Percentiles rank a stretch among this genome's conserved stretches.
Evolutionary conservation across 495 filamentous ascomycete species (phyloP).

Genomic region (Amphirosellinia nigrospora): DNA sequence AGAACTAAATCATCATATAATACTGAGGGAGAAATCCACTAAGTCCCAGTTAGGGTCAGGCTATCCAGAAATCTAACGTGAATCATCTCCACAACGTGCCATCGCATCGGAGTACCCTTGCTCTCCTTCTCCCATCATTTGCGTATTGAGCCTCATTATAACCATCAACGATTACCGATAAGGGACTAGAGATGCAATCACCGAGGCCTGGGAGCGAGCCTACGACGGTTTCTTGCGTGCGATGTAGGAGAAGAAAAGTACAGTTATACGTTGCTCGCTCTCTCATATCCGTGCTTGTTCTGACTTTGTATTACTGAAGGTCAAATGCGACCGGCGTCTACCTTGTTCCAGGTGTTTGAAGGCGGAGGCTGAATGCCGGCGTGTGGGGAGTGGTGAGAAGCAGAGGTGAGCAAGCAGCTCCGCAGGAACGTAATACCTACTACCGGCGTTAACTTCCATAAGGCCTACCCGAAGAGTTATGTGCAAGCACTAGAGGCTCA

Average conservation of each 20-base stretch:
- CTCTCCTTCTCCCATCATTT: not conserved
- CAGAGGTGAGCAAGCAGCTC: constrained; percentile 24
- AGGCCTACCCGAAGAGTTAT: constrained; percentile 38
- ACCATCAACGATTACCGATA: not conserved
- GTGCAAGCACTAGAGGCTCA: constrained; percentile 41
- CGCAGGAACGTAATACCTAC: not conserved
- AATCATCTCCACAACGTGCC: constrained; percentile 10
- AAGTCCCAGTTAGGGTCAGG: not conserved
- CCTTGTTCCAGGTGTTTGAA: constrained; percentile 38
- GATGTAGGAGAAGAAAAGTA: constrained; percentile 32
- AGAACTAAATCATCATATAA: not conserved
- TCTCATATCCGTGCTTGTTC: not conserved
- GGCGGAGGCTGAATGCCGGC: constrained; percentile 36
- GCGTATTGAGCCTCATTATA: not conserved
- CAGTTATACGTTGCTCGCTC: constrained; percentile 29
- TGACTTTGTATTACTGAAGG: constrained; percentile 24
- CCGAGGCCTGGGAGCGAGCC: constrained; percentile 11
- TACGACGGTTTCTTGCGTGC: constrained; percentile 22
- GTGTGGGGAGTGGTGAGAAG: constrained; percentile 37
- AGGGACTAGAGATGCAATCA: constrained; percentile 8
- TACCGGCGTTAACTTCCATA: not conserved
- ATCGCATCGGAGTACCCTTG: not conserved
- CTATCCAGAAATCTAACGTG: not conserved
- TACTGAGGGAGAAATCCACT: not conserved
- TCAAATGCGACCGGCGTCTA: constrained; percentile 40